These are phyloP conservation scores for Stemphylium vesicarium DNA, from an alignment of 2,329 filamentous ascomycete genomes.

Conservation along the genomic window DNA sequence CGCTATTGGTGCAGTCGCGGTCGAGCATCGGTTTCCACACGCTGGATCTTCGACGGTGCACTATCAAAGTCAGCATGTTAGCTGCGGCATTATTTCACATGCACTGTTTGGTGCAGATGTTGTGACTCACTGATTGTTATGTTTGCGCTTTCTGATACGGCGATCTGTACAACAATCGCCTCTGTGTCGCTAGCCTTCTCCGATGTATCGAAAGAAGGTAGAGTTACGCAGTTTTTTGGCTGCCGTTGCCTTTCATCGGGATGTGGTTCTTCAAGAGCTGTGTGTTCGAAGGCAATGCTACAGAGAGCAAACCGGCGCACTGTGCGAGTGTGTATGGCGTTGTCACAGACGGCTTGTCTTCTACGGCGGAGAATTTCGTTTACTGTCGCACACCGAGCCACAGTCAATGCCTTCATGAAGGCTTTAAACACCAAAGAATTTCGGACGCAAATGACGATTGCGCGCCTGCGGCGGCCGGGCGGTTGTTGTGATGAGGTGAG, in stretches of 20 bases:
- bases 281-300: neutral
- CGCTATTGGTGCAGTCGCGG: slow-evolving; percentile 2
- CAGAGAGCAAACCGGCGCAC: slow-evolving; percentile 8
- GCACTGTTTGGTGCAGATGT: neutral
- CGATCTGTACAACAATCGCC: neutral
- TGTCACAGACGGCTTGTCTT: slow-evolving; percentile 8
- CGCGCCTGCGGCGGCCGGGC: slow-evolving; percentile 1
- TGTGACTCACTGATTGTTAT: slow-evolving; percentile 5
- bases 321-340: neutral
- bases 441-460: slow-evolving; percentile 7
- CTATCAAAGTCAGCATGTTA: slow-evolving; percentile 3
- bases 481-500: slow-evolving; percentile 12
- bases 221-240: neutral
- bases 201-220: neutral
- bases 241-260: neutral
- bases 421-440: slow-evolving; percentile 3
- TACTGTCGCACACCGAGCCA: slow-evolving; percentile 16
- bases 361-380: slow-evolving; percentile 19
- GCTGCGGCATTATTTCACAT: neutral
- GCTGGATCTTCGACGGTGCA: slow-evolving; percentile 1
- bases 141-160: neutral
- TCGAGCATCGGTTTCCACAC: slow-evolving; percentile 2
- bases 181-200: neutral
- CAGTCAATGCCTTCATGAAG: slow-evolving; percentile 21
- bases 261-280: neutral